Conservation (phyloP, 225 moss, liverwort and hornwort species). For the Takakia lepidozioides region DNA sequence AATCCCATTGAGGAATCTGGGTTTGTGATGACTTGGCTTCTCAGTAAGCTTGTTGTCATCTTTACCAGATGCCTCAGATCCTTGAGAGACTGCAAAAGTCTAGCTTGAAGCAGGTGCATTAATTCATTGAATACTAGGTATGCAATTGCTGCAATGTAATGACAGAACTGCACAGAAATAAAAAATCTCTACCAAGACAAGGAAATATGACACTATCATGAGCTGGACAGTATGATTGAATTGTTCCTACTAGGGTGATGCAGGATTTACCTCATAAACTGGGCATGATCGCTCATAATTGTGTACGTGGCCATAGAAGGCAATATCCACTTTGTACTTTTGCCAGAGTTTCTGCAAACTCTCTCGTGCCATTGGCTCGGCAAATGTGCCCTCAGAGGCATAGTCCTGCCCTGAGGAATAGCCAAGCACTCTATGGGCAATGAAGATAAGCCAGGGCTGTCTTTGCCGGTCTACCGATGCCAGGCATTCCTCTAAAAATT, state of each 20-base stretch:
- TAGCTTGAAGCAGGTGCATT: no score
- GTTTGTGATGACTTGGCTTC: not conserved
- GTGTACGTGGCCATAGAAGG: conserved; percentile 66
- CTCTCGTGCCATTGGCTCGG: conserved; percentile 52
- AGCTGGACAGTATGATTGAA: not conserved
- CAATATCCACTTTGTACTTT: conserved; percentile 74
- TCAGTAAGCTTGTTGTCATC: not conserved
- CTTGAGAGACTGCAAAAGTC: no score
- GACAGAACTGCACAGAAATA: not conserved
- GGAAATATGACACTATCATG: not conserved
- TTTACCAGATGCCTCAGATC: not conserved
- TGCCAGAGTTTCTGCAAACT: conserved; percentile 65
- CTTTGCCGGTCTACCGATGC: conserved; percentile 59
- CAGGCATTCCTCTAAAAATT: conserved; percentile 68
- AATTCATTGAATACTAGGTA: no score
- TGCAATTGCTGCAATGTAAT: not conserved
- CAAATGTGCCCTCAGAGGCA: conserved; percentile 38
- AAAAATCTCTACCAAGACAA: not conserved
- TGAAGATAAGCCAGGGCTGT: conserved; percentile 86
- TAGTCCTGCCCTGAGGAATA: conserved; percentile 55
- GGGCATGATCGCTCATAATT: conserved; percentile 71
- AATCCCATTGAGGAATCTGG: not conserved
- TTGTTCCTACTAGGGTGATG: not conserved
- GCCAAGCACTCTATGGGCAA: conserved; percentile 65
- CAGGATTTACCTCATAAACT: conserved; percentile 44